phyloP scores from a whole-genome alignment of 208 protist genomes.

The Wallacemonas rigidus region DNA sequence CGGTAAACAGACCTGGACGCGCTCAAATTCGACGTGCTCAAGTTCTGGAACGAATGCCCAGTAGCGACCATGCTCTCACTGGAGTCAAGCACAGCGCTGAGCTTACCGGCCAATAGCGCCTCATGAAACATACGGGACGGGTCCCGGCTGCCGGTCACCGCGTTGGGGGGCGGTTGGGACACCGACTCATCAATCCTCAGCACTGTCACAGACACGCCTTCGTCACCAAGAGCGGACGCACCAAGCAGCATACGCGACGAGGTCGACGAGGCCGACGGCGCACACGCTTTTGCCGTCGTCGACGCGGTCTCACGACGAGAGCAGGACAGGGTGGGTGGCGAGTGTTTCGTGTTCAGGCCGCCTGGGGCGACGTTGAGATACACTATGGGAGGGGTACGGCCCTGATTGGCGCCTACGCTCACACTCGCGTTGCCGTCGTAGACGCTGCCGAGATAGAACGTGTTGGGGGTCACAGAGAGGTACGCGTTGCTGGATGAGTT shows the following conservation, averaged over 20 bases:
- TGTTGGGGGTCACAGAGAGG: conserved; percentile 10
- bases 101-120: neutral
- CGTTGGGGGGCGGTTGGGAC: neutral
- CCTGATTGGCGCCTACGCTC: neutral
- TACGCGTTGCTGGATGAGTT: conserved; percentile 12
- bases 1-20: conserved; percentile 11
- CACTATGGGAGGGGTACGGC: neutral
- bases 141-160: no score
- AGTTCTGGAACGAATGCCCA: neutral
- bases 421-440: neutral
- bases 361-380: neutral
- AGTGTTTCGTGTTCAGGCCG: neutral
- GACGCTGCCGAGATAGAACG: neutral
- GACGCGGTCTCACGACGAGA: no score
- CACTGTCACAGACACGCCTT: conserved; percentile 12
- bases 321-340: neutral
- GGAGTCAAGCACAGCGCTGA: neutral
- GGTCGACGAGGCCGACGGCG: neutral
- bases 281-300: neutral
- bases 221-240: neutral
- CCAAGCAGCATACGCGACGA: neutral
- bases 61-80: neutral
- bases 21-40: conserved; percentile 13
- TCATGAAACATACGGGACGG: neutral
- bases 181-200: neutral